A percentile compares a stretch with the other conserved stretches of the same genome.
phyloP scores from a whole-genome alignment of 495 filamentous ascomycete genomes.

The Parathielavia hyrcaniae region DNA sequence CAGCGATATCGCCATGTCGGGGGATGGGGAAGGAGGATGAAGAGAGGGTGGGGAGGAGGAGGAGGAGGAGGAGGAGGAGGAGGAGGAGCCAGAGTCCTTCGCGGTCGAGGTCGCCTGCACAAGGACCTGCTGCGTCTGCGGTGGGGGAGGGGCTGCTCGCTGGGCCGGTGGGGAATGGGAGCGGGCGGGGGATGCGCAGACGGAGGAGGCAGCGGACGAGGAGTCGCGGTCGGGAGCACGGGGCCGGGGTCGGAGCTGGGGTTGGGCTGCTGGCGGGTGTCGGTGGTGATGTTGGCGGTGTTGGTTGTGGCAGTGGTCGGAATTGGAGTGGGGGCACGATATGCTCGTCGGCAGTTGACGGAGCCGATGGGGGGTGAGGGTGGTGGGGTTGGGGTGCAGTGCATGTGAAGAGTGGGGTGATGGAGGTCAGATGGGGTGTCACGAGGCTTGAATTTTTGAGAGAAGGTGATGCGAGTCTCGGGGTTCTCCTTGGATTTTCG shows the following conservation, averaged over 20 bases:
- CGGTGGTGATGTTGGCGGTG: neutral
- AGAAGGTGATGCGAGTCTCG: neutral
- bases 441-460: neutral
- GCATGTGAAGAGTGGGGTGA: neutral
- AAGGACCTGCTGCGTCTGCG: too few species aligned
- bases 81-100: constrained; percentile 19
- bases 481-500: neutral
- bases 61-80: neutral
- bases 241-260: neutral
- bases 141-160: neutral
- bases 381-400: neutral
- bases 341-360: constrained; percentile 6
- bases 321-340: neutral
- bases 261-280: neutral
- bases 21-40: neutral
- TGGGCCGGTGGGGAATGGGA: neutral
- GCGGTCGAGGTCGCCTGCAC: constrained; percentile 14
- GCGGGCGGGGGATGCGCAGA: neutral
- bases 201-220: constrained; percentile 19
- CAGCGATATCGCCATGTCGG: too few species aligned
- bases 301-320: neutral
- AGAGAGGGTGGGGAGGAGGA: neutral
- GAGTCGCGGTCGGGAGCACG: constrained; percentile 12
- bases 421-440: constrained; percentile 6
- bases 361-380: neutral